Evolutionary conservation across 768 basidiomycete species (phyloP).

Genomic region (Daedalea quercina): DNA sequence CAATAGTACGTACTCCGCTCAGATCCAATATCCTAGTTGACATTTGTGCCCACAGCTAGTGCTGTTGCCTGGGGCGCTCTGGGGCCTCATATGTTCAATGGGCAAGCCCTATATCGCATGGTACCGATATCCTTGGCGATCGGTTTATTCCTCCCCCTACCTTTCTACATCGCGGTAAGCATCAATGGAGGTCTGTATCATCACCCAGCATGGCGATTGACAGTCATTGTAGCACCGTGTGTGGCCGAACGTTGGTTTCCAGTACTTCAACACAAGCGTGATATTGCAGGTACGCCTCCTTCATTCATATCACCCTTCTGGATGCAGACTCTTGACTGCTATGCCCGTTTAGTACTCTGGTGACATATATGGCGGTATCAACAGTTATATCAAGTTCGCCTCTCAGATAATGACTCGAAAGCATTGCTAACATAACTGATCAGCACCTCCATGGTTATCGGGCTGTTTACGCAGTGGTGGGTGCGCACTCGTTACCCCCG

Average conservation of each 20-base stretch:
- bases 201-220: not conserved
- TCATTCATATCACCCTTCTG: too few relatives aligned
- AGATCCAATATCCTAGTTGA: too few relatives aligned
- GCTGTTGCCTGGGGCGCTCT: constrained; percentile 56
- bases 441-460: constrained; percentile 31
- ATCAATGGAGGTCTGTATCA: not conserved
- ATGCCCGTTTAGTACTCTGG: constrained; percentile 22
- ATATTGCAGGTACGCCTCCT: constrained; percentile 13
- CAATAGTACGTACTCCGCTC: constrained; percentile 7
- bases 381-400: constrained; percentile 36
- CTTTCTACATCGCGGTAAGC: constrained; percentile 37
- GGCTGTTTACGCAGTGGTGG: constrained; percentile 41
- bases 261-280: constrained; percentile 45
- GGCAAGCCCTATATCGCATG: constrained; percentile 9
- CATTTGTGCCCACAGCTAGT: constrained; percentile 5
- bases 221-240: constrained; percentile 22
- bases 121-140: constrained; percentile 35
- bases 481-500: constrained; percentile 29
- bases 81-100: constrained; percentile 17
- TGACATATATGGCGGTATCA: constrained; percentile 50
- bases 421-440: not conserved
- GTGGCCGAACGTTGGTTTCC: constrained; percentile 40
- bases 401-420: not conserved
- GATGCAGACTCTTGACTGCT: too few relatives aligned
- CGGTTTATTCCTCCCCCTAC: constrained; percentile 47